Base-by-base conservation (phyloP, 805 yeast genomes). In the Cyberlindnera subsufficiens region DNA sequence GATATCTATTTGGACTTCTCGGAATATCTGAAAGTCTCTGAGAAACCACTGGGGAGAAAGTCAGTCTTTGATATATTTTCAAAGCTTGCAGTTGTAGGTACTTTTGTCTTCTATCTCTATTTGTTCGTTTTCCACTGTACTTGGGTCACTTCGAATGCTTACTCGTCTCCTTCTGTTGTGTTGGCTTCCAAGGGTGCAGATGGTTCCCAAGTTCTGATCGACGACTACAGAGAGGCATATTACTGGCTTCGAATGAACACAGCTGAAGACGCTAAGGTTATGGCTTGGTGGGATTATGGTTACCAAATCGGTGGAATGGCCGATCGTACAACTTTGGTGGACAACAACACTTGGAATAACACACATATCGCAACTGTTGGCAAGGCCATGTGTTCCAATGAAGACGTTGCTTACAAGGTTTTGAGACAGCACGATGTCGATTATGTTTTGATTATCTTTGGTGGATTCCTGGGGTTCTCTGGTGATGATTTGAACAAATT, bases 241-340 rank as follows among this genome's bases (percentile, higher is more conserved):
- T 93, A 91, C 65, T 93, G 99, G 99, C 72, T 93, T 56, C 81
- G 99, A 60, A 90, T 91, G 96, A 93, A 93, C 69, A 93, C 99
- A 1, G 80, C 86, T 3, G 96, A 93, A 63, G 98, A 93, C 62
- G 86, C 97, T 30, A 90, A 86, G 65, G 85, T 93, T 47, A 88
- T 95, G 84, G 83, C 97, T 10, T 93, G 99, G 99, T 93, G 99
- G 99, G 99, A 95, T 71, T 95, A 95, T 61, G 99, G 99, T 42
- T 93, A 93, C 67, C 99, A 93, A 71, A 93, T 93, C 58, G 99
- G 99, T 56, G 99, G 99, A 50, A 93, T 93, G 98, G 99, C 99
- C 37, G 99, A 93, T 67, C 80, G 99, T 61, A 91, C 98, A 51
- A 93, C 99, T 6, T 74, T 93, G 54, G 99, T 95, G 32, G 99